phyloP scores from a whole-genome alignment of 2,329 filamentous ascomycete species.

The Fusarium goolgardi region DNA sequence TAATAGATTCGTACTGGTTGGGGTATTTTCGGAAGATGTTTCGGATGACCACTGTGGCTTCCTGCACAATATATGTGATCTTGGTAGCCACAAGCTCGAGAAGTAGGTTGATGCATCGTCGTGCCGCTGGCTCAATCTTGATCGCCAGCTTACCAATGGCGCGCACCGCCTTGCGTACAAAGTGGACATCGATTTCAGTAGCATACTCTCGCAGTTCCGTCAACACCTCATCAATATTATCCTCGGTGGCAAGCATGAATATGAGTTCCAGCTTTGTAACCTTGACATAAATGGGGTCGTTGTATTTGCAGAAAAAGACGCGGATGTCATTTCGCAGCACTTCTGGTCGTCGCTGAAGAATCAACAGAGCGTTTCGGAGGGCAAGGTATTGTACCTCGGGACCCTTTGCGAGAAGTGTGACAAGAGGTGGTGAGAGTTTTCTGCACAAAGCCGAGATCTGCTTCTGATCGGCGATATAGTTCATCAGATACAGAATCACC shows the following conservation, averaged over 20 bases:
- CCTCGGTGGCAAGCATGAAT: constrained; percentile 97
- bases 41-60: constrained; percentile 97
- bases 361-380: constrained; percentile 90
- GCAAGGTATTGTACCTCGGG: constrained; percentile 99
- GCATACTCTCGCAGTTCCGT: constrained; percentile 96
- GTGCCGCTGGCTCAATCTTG: constrained; percentile 95
- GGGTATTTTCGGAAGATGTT: constrained; percentile 99
- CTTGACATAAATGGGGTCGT: constrained; percentile 99
- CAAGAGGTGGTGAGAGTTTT: constrained; percentile 93
- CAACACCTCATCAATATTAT: constrained; percentile 94
- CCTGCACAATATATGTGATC: constrained; percentile 97
- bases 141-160: constrained; percentile 98
- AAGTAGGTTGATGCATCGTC: constrained; percentile 90
- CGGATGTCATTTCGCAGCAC: constrained; percentile 96
- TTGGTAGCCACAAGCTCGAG: constrained; percentile 97
- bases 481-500: constrained; percentile 97
- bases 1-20: constrained; percentile 98
- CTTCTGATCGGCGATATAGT: constrained; percentile 94
- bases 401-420: constrained; percentile 94
- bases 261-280: constrained; percentile 98
- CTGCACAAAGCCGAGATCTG: constrained; percentile 87
- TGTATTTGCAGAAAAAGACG: constrained; percentile 99
- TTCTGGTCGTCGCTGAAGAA: constrained; percentile 91
- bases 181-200: constrained; percentile 98
- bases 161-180: constrained; percentile 95